Conservation (phyloP, 2,329 filamentous ascomycete genomes). For the Sporothrix sp. region DNA sequence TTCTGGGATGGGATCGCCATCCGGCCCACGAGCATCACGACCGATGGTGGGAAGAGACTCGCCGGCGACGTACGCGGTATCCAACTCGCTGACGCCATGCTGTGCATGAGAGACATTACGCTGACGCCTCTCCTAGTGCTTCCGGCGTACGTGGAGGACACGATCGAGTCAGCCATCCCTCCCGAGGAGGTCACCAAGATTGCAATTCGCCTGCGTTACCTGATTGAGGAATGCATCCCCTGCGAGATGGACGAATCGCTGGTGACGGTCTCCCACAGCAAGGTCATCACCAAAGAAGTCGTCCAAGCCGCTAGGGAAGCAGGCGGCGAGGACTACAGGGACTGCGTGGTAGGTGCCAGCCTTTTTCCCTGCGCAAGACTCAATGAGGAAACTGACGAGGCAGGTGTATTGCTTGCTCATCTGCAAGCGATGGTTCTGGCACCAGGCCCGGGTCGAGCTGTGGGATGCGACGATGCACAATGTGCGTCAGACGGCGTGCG, state of each 20-base stretch:
- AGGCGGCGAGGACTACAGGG: constrained; percentile 61
- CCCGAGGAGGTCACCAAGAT: constrained; percentile 78
- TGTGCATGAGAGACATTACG: not conserved
- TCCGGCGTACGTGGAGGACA: constrained; percentile 49
- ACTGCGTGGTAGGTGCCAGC: constrained; percentile 51
- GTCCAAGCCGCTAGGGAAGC: constrained; percentile 73
- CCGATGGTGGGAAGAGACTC: constrained; percentile 24
- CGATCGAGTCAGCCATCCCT: constrained; percentile 57
- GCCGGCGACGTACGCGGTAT: constrained; percentile 23
- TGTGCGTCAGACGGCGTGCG: constrained; percentile 71
- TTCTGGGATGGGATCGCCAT: constrained; percentile 26
- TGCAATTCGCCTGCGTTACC: constrained; percentile 79
- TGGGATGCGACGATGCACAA: constrained; percentile 86
- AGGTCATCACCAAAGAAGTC: constrained; percentile 72
- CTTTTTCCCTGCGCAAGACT: not conserved
- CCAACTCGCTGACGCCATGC: constrained; percentile 5
- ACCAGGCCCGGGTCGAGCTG: constrained; percentile 68
- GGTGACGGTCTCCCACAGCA: constrained; percentile 72
- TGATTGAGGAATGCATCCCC: constrained; percentile 80
- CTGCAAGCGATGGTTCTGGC: constrained; percentile 62
- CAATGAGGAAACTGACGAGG: not conserved
- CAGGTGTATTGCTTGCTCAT: constrained; percentile 68
- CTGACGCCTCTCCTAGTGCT: constrained; percentile 38
- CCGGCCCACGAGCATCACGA: constrained; percentile 20
- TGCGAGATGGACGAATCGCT: constrained; percentile 74